Conservation (phyloP, 23 red algal genomes). For the Agarophyton chilense region DNA sequence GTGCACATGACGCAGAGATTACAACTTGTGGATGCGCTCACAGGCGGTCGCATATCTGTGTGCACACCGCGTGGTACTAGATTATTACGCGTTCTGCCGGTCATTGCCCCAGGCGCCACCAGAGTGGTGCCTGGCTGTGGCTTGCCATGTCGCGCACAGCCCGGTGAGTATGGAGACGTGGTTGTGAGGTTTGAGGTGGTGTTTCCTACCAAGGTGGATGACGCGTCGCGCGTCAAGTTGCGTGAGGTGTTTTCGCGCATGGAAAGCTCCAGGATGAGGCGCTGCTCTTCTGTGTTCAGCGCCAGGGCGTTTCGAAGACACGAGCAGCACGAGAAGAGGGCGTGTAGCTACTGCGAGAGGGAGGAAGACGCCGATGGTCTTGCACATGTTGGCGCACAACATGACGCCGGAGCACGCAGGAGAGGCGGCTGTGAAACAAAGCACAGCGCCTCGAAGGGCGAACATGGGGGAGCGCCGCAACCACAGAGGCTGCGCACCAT, state of each 20-base stretch:
- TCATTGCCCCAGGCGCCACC: slow-evolving; percentile 8
- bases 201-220: slow-evolving; percentile 50
- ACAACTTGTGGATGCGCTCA: slow-evolving; percentile 52
- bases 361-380: background rate
- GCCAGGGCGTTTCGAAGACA: slow-evolving; percentile 1
- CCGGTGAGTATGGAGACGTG: slow-evolving; percentile 19
- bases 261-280: background rate
- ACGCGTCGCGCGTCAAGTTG: background rate
- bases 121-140: slow-evolving; percentile 6
- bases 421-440: background rate
- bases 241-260: slow-evolving; percentile 43
- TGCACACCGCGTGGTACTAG: background rate
- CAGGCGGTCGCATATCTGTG: slow-evolving; percentile 27
- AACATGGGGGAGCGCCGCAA: background rate
- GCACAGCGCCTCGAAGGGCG: background rate
- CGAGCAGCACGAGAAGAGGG: background rate
- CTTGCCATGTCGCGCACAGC: slow-evolving; percentile 10
- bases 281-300: slow-evolving; percentile 28
- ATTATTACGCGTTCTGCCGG: background rate
- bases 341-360: slow-evolving; percentile 10
- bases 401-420: background rate
- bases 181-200: slow-evolving; percentile 44
- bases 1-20: slow-evolving; percentile 9
- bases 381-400: background rate
- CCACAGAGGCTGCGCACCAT: background rate